These are phyloP conservation scores for Panaeolus cyanescens DNA, from an alignment of 768 basidiomycete species.

Conservation along the genomic window DNA sequence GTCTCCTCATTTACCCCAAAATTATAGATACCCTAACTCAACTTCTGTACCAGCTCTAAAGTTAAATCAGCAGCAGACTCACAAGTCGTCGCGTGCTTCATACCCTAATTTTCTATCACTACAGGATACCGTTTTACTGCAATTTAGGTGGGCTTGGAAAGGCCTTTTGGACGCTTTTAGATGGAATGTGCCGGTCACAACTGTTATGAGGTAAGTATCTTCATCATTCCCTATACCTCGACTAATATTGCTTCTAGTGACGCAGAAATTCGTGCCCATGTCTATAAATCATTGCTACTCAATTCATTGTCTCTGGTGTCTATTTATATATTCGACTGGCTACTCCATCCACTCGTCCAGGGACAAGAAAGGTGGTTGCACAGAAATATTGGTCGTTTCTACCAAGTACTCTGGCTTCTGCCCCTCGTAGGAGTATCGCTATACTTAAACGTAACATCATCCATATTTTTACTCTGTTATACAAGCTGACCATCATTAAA, in stretches of 20 bases:
- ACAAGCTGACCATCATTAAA: constrained; percentile 27
- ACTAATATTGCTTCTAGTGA: constrained; percentile 48
- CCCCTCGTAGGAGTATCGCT: constrained; percentile 77
- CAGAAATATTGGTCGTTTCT: constrained; percentile 74
- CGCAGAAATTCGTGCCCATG: constrained; percentile 70
- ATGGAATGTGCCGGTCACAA: constrained; percentile 64
- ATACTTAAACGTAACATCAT: constrained; percentile 73
- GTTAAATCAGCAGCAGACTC: constrained; percentile 19
- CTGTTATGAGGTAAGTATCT: constrained; percentile 54
- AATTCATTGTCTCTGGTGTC: constrained; percentile 72
- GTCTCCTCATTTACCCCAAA: neutral
- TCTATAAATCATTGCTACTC: constrained; percentile 74
- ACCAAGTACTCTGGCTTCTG: constrained; percentile 76
- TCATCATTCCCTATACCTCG: neutral
- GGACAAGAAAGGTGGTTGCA: constrained; percentile 68
- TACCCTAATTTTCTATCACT: constrained; percentile 76
- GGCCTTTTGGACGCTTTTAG: constrained; percentile 75
- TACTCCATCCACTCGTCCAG: constrained; percentile 68
- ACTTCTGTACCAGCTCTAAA: constrained; percentile 12
- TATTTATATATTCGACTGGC: constrained; percentile 74
- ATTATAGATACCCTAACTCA: neutral
- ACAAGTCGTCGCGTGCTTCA: constrained; percentile 43
- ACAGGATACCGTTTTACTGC: constrained; percentile 58
- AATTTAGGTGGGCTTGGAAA: constrained; percentile 55
- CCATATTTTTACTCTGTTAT: neutral